A percentile compares a stretch with the other conserved stretches of the same genome.
Evolutionary conservation across 108 stramenopile species (phyloP).

Genomic region (Chaetoceros tenuissimus): DNA sequence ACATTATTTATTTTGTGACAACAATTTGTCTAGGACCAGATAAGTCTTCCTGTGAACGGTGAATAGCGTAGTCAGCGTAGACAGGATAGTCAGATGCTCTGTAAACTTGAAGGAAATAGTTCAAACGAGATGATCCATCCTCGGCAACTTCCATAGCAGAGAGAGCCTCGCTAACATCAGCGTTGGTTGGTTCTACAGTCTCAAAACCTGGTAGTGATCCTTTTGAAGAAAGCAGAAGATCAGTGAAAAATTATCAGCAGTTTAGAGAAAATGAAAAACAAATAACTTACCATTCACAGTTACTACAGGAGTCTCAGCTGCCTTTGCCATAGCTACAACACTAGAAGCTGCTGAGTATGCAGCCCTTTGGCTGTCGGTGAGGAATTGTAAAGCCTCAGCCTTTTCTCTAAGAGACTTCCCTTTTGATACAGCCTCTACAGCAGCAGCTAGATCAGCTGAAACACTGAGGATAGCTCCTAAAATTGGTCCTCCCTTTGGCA

Average conservation of each 20-base stretch:
- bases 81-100: slow-evolving; percentile 76
- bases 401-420: slow-evolving; percentile 56
- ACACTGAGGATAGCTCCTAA: slow-evolving; percentile 65
- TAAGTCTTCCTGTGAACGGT: slow-evolving; percentile 57
- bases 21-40: slow-evolving; percentile 72
- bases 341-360: slow-evolving; percentile 60
- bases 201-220: slow-evolving; percentile 56
- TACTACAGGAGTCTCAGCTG: slow-evolving; percentile 59
- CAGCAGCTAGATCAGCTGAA: slow-evolving; percentile 57
- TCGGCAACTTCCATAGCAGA: slow-evolving; percentile 68
- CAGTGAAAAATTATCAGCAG: background rate
- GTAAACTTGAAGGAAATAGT: slow-evolving; percentile 79
- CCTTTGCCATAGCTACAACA: slow-evolving; percentile 42
- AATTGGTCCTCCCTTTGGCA: slow-evolving; percentile 57
- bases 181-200: slow-evolving; percentile 46
- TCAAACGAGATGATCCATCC: slow-evolving; percentile 51
- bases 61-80: slow-evolving; percentile 76
- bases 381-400: slow-evolving; percentile 72
- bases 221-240: slow-evolving; percentile 1
- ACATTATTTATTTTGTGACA: slow-evolving; percentile 75
- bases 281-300: slow-evolving; percentile 47
- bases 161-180: slow-evolving; percentile 56
- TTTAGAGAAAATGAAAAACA: background rate
- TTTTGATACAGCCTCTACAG: slow-evolving; percentile 43
- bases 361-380: slow-evolving; percentile 48